Percentiles rank a stretch among this genome's conserved stretches.
Conservation (phyloP, 805 yeast genomes). For the Kazachstania taianensis region DNA sequence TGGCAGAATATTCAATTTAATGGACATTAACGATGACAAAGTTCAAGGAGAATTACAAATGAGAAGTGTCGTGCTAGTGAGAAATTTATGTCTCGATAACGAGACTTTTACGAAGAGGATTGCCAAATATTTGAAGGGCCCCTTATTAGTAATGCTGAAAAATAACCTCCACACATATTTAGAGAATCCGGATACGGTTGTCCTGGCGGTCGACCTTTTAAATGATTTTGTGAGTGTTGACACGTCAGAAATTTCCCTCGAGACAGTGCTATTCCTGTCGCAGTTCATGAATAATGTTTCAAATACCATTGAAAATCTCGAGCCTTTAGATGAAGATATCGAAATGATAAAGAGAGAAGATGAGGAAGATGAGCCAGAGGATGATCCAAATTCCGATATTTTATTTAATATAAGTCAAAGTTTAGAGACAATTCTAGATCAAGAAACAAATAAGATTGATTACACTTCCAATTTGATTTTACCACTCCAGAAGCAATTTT, state of each 20-base stretch:
- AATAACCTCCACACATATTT: constrained; percentile 7
- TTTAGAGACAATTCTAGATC: constrained; percentile 14
- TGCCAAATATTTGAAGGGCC: constrained; percentile 9
- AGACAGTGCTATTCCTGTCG: constrained; percentile 10
- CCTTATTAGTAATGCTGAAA: constrained; percentile 12
- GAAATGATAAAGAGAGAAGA: constrained; percentile 2
- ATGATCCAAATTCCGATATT: constrained; percentile 18
- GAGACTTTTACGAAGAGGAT: constrained; percentile 11
- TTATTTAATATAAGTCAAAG: constrained; percentile 12
- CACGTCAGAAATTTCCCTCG: constrained; percentile 2
- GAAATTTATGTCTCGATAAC: constrained; percentile 22
- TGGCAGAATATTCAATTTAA: constrained; percentile 12
- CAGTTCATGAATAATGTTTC: constrained; percentile 9
- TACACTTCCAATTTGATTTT: constrained; percentile 5
- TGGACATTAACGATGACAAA: constrained; percentile 3
- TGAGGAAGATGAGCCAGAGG: constrained; percentile 6
- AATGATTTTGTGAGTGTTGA: constrained; percentile 13
- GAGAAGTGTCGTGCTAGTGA: constrained; percentile 21
- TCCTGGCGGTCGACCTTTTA: constrained; percentile 17
- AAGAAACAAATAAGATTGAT: constrained; percentile 10
- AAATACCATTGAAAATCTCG: constrained; percentile 6
- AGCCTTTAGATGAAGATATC: constrained; percentile 2
- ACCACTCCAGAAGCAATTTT: constrained; percentile 12
- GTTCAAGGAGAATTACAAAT: constrained; percentile 16
- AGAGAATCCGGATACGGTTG: constrained; percentile 11